Conservation (phyloP, 148 eudicot species). For the Cornus suecica region DNA sequence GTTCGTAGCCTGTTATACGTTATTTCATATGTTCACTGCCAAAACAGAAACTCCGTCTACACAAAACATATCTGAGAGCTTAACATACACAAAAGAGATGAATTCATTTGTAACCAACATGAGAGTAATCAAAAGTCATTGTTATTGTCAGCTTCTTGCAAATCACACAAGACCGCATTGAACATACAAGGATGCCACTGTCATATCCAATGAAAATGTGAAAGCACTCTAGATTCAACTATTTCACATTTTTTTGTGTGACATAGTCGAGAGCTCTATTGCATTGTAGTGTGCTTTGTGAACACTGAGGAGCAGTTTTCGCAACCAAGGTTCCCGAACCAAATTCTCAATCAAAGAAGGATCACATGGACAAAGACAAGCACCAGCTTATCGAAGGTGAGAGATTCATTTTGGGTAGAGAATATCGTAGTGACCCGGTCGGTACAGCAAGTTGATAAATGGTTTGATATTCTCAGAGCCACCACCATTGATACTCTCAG, state of each 20-base stretch:
- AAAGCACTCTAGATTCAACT: neutral
- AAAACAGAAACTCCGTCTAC: too few relatives aligned
- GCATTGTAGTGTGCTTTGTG: neutral
- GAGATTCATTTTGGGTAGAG: conserved; percentile 60
- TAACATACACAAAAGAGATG: too few relatives aligned
- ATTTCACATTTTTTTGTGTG: neutral
- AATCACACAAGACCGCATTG: neutral
- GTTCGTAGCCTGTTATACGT: neutral
- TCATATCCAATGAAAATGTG: neutral
- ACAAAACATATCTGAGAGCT: too few relatives aligned
- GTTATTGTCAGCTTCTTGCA: neutral
- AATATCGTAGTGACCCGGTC: conserved; percentile 96
- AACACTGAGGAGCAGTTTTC: neutral
- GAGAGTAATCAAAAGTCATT: neutral
- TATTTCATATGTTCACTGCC: neutral
- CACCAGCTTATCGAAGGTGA: conserved; percentile 14
- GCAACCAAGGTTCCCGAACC: neutral
- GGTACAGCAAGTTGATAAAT: conserved; percentile 71
- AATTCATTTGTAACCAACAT: too few relatives aligned
- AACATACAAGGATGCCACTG: neutral
- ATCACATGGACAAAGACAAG: neutral
- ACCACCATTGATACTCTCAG: conserved; percentile 30
- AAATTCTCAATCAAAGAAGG: neutral
- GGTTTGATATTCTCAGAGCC: conserved; percentile 47
- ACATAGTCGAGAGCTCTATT: neutral